Base-by-base conservation (phyloP, 2,329 filamentous ascomycete genomes). In the Diplodia corticola region DNA sequence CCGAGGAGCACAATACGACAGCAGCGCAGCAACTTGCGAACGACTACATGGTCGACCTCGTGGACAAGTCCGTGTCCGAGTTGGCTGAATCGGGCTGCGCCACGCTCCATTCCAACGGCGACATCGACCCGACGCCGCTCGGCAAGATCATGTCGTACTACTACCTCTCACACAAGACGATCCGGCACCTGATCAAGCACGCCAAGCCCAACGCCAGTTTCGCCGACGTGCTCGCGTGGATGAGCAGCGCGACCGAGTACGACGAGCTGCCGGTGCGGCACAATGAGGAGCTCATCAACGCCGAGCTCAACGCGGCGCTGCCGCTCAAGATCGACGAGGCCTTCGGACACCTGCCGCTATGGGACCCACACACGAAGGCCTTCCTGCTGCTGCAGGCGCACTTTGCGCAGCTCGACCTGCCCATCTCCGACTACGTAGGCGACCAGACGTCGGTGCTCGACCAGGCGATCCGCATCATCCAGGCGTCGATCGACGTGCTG, bases 111-210 rank as follows among this genome's bases (percentile, higher is more conserved):
- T 89, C 90, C 51, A 97, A 95, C 70, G 94, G 94, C 50, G 91
- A 97, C 71, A 89, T 99, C 30, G 91, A 97, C 71, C 83, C 94
- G 0, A 98, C 95, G 0, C 89, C 94, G 0, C 85, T 98, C 6
- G 95, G 95, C 73, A 97, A 97, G 81, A 98, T 99, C 74, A 97
- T 98, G 92, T 96, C 91, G 77, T 99, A 98, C 83, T 99, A 99
- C 84, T 99, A 99, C 75, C 88, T 83, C 55, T 96, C 93, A 0
- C 95, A 99, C 81, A 91, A 91, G 79, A 99, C 95, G 0, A 93
- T 99, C 72, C 91, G 95, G 1, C 89, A 92, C 72, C 86, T 99
- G 6, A 87, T 91, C 69, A 84, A 87, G 54, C 86, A 94, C 70
- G 91, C 91, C 26, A 94, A 91, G 73, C 85, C 88, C 0, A 81